Conservation (phyloP, 345 rosid species). For the Brassica incana region DNA sequence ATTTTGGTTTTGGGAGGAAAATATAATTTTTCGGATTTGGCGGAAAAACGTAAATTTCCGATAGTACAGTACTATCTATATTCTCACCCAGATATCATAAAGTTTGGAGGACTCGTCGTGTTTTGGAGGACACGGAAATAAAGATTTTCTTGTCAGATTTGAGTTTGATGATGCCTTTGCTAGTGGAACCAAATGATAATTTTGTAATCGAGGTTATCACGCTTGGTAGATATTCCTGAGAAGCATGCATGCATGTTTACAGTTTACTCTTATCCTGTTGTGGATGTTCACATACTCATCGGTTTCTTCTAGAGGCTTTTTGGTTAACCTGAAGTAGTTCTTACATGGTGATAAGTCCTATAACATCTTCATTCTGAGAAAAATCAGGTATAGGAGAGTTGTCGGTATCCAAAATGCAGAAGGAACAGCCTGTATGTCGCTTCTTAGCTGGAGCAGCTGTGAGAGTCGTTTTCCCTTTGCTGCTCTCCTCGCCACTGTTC, state of each 20-base stretch:
- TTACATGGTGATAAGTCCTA: constrained; percentile 93
- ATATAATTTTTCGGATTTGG: no score
- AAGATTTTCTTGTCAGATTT: constrained; percentile 16
- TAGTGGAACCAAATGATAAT: constrained; percentile 37
- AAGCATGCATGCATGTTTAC: constrained; percentile 24
- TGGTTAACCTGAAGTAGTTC: constrained; percentile 88
- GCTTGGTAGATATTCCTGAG: constrained; percentile 50
- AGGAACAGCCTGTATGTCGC: constrained; percentile 82
- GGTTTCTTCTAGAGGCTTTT: constrained; percentile 34
- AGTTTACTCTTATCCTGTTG: constrained; percentile 81
- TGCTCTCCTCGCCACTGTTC: constrained; percentile 41
- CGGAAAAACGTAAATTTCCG: no score
- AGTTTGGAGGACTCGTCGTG: not conserved
- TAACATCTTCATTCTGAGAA: constrained; percentile 52
- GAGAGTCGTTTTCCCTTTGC: constrained; percentile 49
- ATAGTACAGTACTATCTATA: not conserved
- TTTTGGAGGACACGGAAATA: constrained; percentile 25
- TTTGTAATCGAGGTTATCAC: constrained; percentile 37
- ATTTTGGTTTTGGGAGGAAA: no score
- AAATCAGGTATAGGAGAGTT: constrained; percentile 67
- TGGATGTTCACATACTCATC: constrained; percentile 71
- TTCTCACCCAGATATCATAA: not conserved
- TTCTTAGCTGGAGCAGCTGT: constrained; percentile 71
- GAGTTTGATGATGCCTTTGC: not conserved
- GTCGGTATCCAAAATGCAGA: constrained; percentile 82